These are phyloP conservation scores for Eucalyptus leucophloia DNA, from an alignment of 345 rosid species.

Conservation along the genomic window DNA sequence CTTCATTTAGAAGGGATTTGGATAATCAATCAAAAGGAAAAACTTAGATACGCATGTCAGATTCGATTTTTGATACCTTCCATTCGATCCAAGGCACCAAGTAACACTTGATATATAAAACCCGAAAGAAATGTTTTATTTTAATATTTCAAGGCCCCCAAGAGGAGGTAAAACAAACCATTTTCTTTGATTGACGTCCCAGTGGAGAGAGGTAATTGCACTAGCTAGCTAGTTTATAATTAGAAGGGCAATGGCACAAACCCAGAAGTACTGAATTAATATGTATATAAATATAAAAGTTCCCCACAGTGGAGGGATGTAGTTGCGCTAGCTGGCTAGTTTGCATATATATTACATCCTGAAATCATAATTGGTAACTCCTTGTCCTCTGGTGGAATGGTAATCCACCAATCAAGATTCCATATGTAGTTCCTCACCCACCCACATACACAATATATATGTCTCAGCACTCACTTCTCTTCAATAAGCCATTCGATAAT, in stretches of 20 bases:
- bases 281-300: background rate
- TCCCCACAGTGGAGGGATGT: no score
- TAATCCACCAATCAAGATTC: constrained; percentile 29
- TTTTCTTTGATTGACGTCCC: background rate
- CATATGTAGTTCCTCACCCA: background rate
- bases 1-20: background rate
- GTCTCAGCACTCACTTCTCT: background rate
- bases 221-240: background rate
- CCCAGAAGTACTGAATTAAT: background rate
- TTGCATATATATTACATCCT: background rate
- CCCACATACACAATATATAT: background rate
- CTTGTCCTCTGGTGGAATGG: constrained; percentile 30
- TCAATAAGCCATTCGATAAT: background rate
- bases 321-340: no score
- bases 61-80: background rate
- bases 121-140: background rate
- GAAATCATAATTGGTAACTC: background rate
- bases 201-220: background rate
- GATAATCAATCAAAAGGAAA: background rate
- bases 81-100: background rate
- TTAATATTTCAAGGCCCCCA: background rate
- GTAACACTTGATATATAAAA: background rate
- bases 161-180: background rate
- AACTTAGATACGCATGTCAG: background rate
- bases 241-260: background rate